phyloP scores from a whole-genome alignment of 1,139 yeast species.

The Debaryomyces subglobosus region DNA sequence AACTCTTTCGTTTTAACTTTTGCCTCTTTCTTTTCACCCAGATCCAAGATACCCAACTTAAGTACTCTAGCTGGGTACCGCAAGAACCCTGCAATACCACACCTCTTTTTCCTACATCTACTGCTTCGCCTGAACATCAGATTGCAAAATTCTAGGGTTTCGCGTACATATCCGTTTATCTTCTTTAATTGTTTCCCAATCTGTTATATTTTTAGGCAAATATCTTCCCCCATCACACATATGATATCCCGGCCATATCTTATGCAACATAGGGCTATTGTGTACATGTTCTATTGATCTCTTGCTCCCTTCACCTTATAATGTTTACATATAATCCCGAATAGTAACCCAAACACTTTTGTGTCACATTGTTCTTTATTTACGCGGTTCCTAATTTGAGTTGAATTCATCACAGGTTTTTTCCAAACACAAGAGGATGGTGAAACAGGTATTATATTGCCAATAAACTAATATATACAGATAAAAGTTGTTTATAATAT shows the following conservation, averaged over 20 bases:
- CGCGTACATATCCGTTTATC: neutral
- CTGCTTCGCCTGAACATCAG: neutral
- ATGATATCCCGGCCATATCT: neutral
- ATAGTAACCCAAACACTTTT: constrained; percentile 6
- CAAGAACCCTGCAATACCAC: too few species aligned
- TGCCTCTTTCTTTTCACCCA: too few species aligned
- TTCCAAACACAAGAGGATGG: constrained; percentile 9
- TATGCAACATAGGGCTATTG: neutral
- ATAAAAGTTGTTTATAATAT: neutral
- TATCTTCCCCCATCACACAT: neutral
- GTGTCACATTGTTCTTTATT: constrained; percentile 10
- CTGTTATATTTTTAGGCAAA: neutral
- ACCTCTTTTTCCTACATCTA: too few species aligned
- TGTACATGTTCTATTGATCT: neutral
- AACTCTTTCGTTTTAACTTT: too few species aligned
- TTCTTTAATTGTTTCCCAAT: neutral
- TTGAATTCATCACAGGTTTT: constrained; percentile 8
- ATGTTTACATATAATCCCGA: constrained; percentile 8
- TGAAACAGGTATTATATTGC: constrained; percentile 3
- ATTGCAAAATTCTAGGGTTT: neutral
- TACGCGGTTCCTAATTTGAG: constrained; percentile 12
- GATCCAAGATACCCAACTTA: too few species aligned
- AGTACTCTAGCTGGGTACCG: too few species aligned
- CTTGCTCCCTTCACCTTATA: neutral
- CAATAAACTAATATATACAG: constrained; percentile 1